These are phyloP conservation scores for Trametes sp. DNA, from an alignment of 1,284 basidiomycete species.

Conservation along the genomic window DNA sequence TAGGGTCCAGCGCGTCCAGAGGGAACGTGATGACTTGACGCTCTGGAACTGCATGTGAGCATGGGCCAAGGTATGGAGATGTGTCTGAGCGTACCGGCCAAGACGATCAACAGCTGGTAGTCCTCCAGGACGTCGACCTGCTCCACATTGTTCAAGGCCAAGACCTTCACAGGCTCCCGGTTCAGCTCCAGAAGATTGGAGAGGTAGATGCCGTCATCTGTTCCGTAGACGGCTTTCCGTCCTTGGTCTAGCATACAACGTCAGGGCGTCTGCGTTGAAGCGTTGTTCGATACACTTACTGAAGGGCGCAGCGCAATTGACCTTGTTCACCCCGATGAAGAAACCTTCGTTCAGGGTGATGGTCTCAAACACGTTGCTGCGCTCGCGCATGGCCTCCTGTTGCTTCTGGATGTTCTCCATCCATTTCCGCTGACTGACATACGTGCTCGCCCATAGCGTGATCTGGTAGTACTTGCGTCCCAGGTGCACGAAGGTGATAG, in stretches of 20 bases:
- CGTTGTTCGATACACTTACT: constrained; percentile 59
- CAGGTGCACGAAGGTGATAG: constrained; percentile 93
- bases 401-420: constrained; percentile 92
- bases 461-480: constrained; percentile 94
- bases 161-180: constrained; percentile 89
- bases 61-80: not conserved
- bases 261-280: not conserved
- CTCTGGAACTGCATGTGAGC: constrained; percentile 56
- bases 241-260: constrained; percentile 71
- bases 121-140: constrained; percentile 98
- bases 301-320: constrained; percentile 96
- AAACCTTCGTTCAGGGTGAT: constrained; percentile 88
- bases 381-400: constrained; percentile 85
- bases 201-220: constrained; percentile 96
- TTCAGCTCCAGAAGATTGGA: constrained; percentile 83
- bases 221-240: constrained; percentile 92
- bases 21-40: constrained; percentile 97
- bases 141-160: constrained; percentile 88
- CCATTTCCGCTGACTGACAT: constrained; percentile 92
- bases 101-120: constrained; percentile 93
- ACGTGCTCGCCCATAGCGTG: constrained; percentile 92
- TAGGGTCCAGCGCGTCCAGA: constrained; percentile 89
- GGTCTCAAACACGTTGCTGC: constrained; percentile 90
- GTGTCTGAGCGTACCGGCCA: constrained; percentile 73
- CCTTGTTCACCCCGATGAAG: constrained; percentile 83